Conservation (phyloP, 768 basidiomycete genomes). For the Podaxis pistillaris region DNA sequence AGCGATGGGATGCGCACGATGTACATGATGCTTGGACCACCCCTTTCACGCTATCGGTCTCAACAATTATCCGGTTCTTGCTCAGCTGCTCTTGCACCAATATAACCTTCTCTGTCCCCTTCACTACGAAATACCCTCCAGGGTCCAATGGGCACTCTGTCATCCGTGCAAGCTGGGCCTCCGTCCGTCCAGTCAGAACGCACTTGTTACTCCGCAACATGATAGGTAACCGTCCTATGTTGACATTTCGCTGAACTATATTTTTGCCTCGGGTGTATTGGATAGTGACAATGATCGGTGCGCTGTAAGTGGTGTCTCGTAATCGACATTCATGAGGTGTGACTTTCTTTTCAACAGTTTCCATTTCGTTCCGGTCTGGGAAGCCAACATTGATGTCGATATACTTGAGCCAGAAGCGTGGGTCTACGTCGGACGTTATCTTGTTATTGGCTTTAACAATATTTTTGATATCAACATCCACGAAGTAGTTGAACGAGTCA, state of each 20-base stretch:
- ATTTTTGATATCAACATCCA: constrained; percentile 95
- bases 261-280: constrained; percentile 92
- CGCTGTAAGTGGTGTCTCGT: constrained; percentile 92
- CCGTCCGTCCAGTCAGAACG: constrained; percentile 73
- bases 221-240: constrained; percentile 90
- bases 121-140: constrained; percentile 99
- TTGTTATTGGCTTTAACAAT: constrained; percentile 93
- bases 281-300: constrained; percentile 90
- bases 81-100: constrained; percentile 97
- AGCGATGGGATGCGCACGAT: constrained; percentile 57
- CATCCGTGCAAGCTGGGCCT: constrained; percentile 89
- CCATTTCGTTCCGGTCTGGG: constrained; percentile 85
- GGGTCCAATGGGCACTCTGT: constrained; percentile 97
- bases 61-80: constrained; percentile 99
- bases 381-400: constrained; percentile 92
- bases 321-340: constrained; percentile 98
- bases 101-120: constrained; percentile 99
- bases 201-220: constrained; percentile 98
- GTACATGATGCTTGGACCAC: constrained; percentile 94
- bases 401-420: constrained; percentile 95
- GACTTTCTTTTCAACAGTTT: constrained; percentile 74
- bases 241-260: constrained; percentile 83
- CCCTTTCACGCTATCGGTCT: constrained; percentile 87
- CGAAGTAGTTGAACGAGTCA: constrained; percentile 98
- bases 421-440: constrained; percentile 95